Base-by-base conservation (phyloP, 371 early-diverging fungal genomes). In the Sporodiniella umbellata region DNA sequence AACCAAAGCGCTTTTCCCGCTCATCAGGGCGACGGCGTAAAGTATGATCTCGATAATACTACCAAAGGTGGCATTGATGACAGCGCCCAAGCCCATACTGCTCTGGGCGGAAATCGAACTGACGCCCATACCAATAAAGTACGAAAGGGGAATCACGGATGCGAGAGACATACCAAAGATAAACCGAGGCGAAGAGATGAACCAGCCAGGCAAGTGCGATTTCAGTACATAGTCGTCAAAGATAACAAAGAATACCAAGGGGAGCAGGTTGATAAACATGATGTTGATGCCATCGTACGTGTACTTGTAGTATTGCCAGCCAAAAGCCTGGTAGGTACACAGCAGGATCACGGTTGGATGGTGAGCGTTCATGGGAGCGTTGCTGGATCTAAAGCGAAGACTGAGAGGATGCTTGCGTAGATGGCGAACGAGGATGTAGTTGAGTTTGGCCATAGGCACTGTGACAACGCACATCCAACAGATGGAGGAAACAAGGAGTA, bases 21-120 rank as follows among this genome's bases (percentile, higher is more conserved):
- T 80, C 62, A 84, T 85, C 47, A 98, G 61, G 4, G 96, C 96
- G 12, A 94, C 81, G 17, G 85, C 74, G 66, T 96, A 96, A 37
- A 97, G 68, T 33, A 96, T 90, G 42, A 97, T 89, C 70, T 97
- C 98, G 49, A 97, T 88, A 23, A 97, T 93, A 45, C 91, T 90
- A 52, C 97, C 97, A 68, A 98, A 98, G 0, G 98, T 93, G 4
- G 98, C 98, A 62, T 98, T 98, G 65, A 98, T 90, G 35, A 98
- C 96, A 0, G 96, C 92, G 37, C 97, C 98, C 58, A 97, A 66
- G 8, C 88, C 92, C 57, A 94, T 72, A 19, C 89, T 89, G n/a
- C 94, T 90, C 64, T 96, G 95, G 15, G 97, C 95, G 14, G 94
- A 91, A 54, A 97, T 95, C 11, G 93, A 92, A 28, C 94, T 88